Conservation (phyloP, 208 protist genomes). For the Giardia duodenalis region DNA sequence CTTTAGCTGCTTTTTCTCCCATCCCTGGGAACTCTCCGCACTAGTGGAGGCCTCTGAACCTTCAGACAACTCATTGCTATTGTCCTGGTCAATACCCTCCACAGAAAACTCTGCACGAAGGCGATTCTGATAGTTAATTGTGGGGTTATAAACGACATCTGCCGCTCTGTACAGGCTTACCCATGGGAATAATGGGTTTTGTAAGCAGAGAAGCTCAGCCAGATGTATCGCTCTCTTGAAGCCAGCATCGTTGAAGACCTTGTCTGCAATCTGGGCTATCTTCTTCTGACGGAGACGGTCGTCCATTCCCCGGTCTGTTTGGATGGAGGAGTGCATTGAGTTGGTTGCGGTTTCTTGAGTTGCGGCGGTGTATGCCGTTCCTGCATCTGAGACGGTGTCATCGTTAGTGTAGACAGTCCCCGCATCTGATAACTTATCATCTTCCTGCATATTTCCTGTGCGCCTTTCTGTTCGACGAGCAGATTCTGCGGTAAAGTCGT, state of each 20-base stretch:
- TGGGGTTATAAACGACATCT: neutral
- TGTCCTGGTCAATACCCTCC: no score
- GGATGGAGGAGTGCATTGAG: neutral
- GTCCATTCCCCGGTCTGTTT: neutral
- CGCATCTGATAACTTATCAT: slow-evolving; percentile 19
- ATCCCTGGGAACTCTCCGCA: neutral
- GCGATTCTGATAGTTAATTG: neutral
- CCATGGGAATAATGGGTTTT: neutral
- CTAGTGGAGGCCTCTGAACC: neutral
- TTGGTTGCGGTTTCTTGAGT: neutral
- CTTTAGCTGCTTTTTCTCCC: neutral
- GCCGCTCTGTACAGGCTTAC: neutral
- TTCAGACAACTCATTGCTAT: neutral
- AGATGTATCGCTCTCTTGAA: neutral
- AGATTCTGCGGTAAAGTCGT: neutral
- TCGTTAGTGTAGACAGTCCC: slow-evolving; percentile 22
- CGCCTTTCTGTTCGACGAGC: neutral
- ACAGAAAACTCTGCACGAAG: neutral
- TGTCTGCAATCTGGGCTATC: neutral
- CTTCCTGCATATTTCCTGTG: slow-evolving; percentile 11
- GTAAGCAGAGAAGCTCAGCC: neutral
- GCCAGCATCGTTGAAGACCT: neutral
- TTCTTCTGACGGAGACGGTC: neutral
- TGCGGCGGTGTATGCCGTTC: slow-evolving; percentile 2
- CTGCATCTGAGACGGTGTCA: neutral